phyloP scores from a whole-genome alignment of 2,329 filamentous ascomycete species.

The Dissoconium aciculare region DNA sequence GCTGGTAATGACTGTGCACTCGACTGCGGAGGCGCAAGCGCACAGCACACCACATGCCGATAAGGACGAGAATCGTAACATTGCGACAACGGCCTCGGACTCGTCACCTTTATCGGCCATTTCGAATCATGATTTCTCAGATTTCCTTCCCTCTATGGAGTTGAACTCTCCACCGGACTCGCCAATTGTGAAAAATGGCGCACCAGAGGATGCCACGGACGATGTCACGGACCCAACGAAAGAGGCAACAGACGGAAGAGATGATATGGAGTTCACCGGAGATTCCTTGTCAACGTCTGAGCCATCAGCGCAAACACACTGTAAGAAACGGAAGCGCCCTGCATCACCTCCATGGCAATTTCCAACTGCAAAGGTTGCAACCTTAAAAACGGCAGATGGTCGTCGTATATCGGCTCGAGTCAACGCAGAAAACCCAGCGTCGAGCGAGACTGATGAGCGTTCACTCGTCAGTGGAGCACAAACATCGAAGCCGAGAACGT shows the following conservation, averaged over 20 bases:
- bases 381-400: slow-evolving; percentile 21
- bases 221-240: no score
- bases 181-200: no score
- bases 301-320: background rate
- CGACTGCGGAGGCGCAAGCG: slow-evolving; percentile 7
- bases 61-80: no score
- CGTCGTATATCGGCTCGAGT: slow-evolving; percentile 21
- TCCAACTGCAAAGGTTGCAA: slow-evolving; percentile 16
- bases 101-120: slow-evolving; percentile 2
- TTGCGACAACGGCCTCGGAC: background rate
- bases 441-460: slow-evolving; percentile 15
- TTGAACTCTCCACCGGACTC: no score
- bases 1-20: slow-evolving; percentile 9
- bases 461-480: slow-evolving; percentile 13
- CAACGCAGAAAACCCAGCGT: slow-evolving; percentile 13
- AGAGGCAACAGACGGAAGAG: no score
- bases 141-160: no score
- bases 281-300: no score
- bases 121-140: no score
- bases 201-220: no score
- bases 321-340: slow-evolving; percentile 48
- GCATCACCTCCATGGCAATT: slow-evolving; percentile 23
- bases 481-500: slow-evolving; percentile 29
- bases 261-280: background rate
- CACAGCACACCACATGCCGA: slow-evolving; percentile 6